Evolutionary conservation across 306 rosid genomes (phyloP), one percentile per base, ranked within the genome.

Genomic region (Ziziphus jujuba): DNA sequence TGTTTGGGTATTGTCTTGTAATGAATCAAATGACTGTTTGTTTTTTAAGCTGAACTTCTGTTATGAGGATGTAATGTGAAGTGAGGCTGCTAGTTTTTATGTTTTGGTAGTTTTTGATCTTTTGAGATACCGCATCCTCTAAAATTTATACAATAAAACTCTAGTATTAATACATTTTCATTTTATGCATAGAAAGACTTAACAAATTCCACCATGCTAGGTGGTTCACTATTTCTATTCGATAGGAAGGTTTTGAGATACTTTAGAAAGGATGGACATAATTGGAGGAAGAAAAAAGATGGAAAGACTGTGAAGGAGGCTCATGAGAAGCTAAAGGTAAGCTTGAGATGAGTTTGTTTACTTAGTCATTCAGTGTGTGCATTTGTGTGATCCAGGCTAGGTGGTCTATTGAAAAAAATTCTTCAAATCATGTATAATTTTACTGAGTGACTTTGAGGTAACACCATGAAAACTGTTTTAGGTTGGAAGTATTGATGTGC

Each of bases 291-390:
- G 89, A 91, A 91, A 75, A 86, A 70, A 65, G 97, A 91, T 76
- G 97, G 97, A 24, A 91, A 91, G 79, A 91, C 95, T 24, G 95
- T 91, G 69, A 91, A 74, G 82, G 97, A 91, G 84, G 97, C 97
- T 79, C 97, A 91, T 79, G 97, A 91, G 81, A 91, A 91, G 79
- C 79, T 91, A 76, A 90, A 90, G 95, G 97, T 87, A 63, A 79
- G 75, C 62, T 71, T 72, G 14, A 19, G 9, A 62, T 23, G 53
- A 40, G 25, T 81, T 33, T 58, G 45, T 57, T 23, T 20, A 22
- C 66, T 49, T 49, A 38, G 9, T 68, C 44, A 16, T 57, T n/a
- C 55, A 23, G 45, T 2, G 13, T 11, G 15, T 43, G 31, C 10
- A 11, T 40, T 55, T 6, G 8, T 51, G 23, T 10, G 25, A 53